Conservation (phyloP, 805 yeast genomes). For the Ogataea methanolica region DNA sequence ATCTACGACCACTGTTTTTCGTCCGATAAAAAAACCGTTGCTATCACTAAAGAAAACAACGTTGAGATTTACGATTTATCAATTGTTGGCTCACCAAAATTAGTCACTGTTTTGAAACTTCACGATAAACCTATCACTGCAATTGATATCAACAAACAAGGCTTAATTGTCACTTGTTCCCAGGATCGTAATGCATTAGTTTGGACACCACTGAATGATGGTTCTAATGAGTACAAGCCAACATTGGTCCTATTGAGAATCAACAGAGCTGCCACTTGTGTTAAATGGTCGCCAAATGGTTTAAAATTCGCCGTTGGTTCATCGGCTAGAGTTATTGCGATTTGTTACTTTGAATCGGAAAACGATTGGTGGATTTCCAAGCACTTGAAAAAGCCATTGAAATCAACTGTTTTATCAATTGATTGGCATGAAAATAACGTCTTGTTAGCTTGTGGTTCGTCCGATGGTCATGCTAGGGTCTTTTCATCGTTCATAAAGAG, state of each 20-base stretch:
- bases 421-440: conserved; percentile 95
- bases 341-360: conserved; percentile 92
- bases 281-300: conserved; percentile 95
- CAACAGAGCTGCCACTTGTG: conserved; percentile 92
- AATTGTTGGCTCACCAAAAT: conserved; percentile 46
- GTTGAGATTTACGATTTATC: conserved; percentile 71
- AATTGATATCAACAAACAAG: conserved; percentile 83
- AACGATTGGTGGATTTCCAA: conserved; percentile 99
- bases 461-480: conserved; percentile 89
- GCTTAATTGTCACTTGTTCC: conserved; percentile 92
- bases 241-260: conserved; percentile 89
- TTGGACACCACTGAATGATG: conserved; percentile 74
- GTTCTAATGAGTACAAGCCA: conserved; percentile 54
- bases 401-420: conserved; percentile 75
- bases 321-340: conserved; percentile 89
- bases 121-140: conserved; percentile 95
- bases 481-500: conserved; percentile 88
- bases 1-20: conserved; percentile 91
- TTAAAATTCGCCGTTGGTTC: conserved; percentile 95
- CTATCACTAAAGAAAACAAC: conserved; percentile 73
- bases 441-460: conserved; percentile 82
- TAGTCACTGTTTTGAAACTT: conserved; percentile 65
- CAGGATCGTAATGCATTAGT: conserved; percentile 98
- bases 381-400: conserved; percentile 92
- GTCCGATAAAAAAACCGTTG: conserved; percentile 57